Percentiles rank a stretch among this genome's conserved stretches.
Evolutionary conservation across 192 early-diverging fungal species (phyloP).

Genomic region (Backusella australiensis): DNA sequence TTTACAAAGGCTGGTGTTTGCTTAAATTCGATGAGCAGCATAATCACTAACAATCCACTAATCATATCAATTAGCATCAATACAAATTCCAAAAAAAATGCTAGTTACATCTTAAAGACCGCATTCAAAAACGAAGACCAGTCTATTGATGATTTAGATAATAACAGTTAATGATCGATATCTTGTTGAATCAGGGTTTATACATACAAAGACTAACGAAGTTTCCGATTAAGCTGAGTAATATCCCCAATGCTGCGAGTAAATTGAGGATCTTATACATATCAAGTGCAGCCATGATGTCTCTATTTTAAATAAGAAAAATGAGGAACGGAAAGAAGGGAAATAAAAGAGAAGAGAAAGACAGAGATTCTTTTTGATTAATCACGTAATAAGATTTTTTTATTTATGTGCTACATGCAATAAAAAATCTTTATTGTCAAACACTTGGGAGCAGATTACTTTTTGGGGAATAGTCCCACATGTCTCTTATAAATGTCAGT

Average conservation of each 20-base stretch:
- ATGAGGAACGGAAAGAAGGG: not conserved
- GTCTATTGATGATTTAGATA: not conserved
- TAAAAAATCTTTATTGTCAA: slow-evolving; percentile 7
- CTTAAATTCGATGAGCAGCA: not conserved
- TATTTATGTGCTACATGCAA: not conserved
- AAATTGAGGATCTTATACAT: slow-evolving; percentile 4
- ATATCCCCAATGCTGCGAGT: not conserved
- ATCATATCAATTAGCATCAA: not conserved
- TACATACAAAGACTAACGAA: not conserved
- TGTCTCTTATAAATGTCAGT: not conserved
- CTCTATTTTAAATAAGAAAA: not conserved
- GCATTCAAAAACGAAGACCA: not conserved
- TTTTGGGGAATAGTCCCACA: not conserved
- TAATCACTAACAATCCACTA: not conserved
- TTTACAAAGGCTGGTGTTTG: slow-evolving; percentile 1
- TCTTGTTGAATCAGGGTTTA: not conserved
- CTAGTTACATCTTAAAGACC: slow-evolving; percentile 1
- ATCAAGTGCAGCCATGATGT: not conserved
- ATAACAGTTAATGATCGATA: not conserved
- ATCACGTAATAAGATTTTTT: not conserved
- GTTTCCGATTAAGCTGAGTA: slow-evolving; percentile 9
- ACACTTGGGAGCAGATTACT: not conserved
- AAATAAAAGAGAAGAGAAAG: not conserved
- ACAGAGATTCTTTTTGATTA: not conserved
- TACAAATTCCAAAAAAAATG: not conserved